Conservation (phyloP, 495 filamentous ascomycete genomes). For the Trichoderma orchidacearum region DNA sequence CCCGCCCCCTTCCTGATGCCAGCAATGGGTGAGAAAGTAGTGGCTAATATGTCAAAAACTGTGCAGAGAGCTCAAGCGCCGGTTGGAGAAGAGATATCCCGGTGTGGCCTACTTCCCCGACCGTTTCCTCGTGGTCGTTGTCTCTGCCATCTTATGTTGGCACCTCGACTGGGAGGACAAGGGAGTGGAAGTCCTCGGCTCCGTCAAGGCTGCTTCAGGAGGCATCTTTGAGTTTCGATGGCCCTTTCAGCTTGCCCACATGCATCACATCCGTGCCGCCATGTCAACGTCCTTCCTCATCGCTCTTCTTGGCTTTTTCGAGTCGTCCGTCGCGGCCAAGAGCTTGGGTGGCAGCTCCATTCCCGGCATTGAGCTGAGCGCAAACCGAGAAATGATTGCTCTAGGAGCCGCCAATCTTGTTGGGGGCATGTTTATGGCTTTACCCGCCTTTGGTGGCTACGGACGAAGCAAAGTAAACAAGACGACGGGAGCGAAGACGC, state of each 20-base stretch:
- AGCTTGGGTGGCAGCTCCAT: conserved; percentile 57
- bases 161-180: conserved; percentile 64
- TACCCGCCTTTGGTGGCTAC: conserved; percentile 94
- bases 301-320: conserved; percentile 91
- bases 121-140: conserved; percentile 77
- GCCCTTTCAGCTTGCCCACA: conserved; percentile 62
- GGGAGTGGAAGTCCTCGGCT: conserved; percentile 74
- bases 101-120: conserved; percentile 84
- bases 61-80: conserved; percentile 59
- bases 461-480: conserved; percentile 91
- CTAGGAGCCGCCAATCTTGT: conserved; percentile 81
- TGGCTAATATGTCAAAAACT: neutral
- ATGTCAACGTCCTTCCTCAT: conserved; percentile 91
- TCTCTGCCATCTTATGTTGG: conserved; percentile 72
- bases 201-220: conserved; percentile 55
- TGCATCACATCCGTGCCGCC: conserved; percentile 72
- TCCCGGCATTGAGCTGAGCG: conserved; percentile 64
- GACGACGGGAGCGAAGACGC: conserved; percentile 80
- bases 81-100: conserved; percentile 68
- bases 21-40: conserved; percentile 3
- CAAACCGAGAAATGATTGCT: conserved; percentile 90
- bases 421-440: conserved; percentile 78
- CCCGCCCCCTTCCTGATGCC: too few relatives aligned
- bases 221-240: conserved; percentile 67
- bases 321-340: conserved; percentile 96